A percentile compares a stretch with the other conserved stretches of the same genome.
phyloP scores from a whole-genome alignment of 768 basidiomycete genomes.

The Leccinum subtestaceum region DNA sequence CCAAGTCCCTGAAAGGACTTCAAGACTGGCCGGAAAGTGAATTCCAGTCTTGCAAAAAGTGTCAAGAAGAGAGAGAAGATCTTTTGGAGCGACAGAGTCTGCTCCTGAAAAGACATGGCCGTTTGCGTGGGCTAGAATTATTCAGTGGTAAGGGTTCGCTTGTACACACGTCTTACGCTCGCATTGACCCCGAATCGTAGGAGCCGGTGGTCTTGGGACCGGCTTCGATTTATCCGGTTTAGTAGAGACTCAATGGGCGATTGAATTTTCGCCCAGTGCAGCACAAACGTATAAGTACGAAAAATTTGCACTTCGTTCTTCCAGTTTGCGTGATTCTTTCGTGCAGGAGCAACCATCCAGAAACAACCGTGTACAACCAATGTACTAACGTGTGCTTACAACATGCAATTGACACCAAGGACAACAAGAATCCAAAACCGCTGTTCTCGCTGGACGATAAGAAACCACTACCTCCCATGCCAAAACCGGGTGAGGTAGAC shows the following conservation, averaged over 20 bases:
- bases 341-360: conserved; percentile 60
- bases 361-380: conserved; percentile 60
- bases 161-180: background rate
- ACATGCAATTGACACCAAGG: conserved; percentile 49
- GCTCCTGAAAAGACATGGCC: conserved; percentile 38
- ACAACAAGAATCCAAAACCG: conserved; percentile 39
- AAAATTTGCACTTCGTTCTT: background rate
- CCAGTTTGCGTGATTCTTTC: conserved; percentile 1
- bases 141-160: conserved; percentile 53
- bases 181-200: conserved; percentile 32
- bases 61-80: conserved; percentile 35
- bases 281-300: conserved; percentile 61
- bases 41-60: conserved; percentile 40
- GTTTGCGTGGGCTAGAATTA: conserved; percentile 60
- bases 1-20: conserved; percentile 22
- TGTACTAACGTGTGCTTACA: conserved; percentile 59
- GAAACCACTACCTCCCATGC: conserved; percentile 45
- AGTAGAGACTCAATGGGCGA: conserved; percentile 65
- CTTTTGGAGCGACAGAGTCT: conserved; percentile 27
- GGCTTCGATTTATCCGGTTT: conserved; percentile 61
- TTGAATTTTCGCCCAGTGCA: conserved; percentile 63
- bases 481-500: conserved; percentile 57
- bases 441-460: conserved; percentile 43
- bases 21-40: conserved; percentile 24
- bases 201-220: conserved; percentile 72